Conservation (phyloP, 768 basidiomycete species). For the Tylopilus sp. region DNA sequence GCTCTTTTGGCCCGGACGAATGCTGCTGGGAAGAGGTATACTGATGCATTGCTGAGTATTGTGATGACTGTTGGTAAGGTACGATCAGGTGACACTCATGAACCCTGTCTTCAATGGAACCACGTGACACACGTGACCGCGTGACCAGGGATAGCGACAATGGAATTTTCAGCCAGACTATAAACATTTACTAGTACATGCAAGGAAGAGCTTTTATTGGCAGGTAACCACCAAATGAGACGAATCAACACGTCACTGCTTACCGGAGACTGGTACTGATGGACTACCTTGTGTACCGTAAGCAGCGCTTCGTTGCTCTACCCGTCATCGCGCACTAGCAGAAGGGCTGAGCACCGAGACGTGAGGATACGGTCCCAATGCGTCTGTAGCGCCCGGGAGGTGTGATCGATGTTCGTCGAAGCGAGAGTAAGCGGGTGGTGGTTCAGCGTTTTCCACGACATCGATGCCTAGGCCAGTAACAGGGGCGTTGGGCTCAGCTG, state of each 20-base stretch:
- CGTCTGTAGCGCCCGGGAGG: slow-evolving; percentile 9
- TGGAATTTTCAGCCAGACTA: too few relatives aligned
- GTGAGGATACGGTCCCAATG: slow-evolving; percentile 22
- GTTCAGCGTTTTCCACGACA: slow-evolving; percentile 1
- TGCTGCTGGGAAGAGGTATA: background rate
- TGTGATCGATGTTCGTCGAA: slow-evolving; percentile 20
- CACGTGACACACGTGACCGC: slow-evolving; percentile 15
- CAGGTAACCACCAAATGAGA: too few relatives aligned
- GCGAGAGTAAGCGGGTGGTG: slow-evolving; percentile 23
- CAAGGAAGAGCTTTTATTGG: too few relatives aligned
- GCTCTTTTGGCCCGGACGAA: background rate
- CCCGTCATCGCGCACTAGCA: background rate
- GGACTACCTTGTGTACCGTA: background rate
- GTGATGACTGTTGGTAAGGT: background rate
- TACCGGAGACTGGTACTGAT: background rate
- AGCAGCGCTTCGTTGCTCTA: background rate
- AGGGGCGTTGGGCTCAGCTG: background rate
- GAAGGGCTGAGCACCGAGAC: slow-evolving; percentile 8
- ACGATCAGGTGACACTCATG: background rate
- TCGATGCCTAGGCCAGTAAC: slow-evolving; percentile 4
- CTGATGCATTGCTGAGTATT: background rate
- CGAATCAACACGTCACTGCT: background rate
- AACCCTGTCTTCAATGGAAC: slow-evolving; percentile 1
- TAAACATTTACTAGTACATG: too few relatives aligned
- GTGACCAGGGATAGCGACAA: too few relatives aligned